Evolutionary conservation across 2,329 filamentous ascomycete species (phyloP).

Genomic region (Dothiorella sarmentorum): DNA sequence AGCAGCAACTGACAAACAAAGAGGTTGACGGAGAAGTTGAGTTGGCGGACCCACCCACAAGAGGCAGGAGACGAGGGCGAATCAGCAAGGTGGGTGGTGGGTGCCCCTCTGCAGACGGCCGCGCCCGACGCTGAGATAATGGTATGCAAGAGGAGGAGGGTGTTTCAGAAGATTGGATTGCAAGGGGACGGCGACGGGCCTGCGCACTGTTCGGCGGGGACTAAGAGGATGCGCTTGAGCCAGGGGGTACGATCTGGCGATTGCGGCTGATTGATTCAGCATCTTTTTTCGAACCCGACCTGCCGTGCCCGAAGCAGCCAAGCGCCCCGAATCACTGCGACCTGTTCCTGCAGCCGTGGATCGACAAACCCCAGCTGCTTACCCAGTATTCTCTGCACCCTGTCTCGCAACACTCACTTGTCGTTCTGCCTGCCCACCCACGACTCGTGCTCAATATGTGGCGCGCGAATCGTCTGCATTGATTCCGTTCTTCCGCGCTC

Average conservation of each 20-base stretch:
- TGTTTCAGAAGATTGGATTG: slow-evolving; percentile 10
- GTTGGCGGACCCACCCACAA: slow-evolving; percentile 10
- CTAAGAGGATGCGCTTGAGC: not conserved
- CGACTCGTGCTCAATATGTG: not conserved
- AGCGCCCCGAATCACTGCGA: too few species aligned
- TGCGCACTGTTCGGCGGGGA: slow-evolving; percentile 5
- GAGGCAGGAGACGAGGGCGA: slow-evolving; percentile 5
- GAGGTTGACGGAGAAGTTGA: slow-evolving; percentile 11
- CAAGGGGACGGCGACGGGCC: slow-evolving; percentile 2
- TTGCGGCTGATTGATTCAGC: not conserved
- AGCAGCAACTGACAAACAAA: slow-evolving; percentile 16
- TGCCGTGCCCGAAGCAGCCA: not conserved
- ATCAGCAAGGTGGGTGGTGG: slow-evolving; percentile 9
- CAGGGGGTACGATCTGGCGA: slow-evolving; percentile 1
- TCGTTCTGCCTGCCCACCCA: too few species aligned
- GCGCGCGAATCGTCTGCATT: not conserved
- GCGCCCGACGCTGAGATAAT: slow-evolving; percentile 6
- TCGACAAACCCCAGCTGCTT: too few species aligned
- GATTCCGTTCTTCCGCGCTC: not conserved
- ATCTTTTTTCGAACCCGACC: too few species aligned
- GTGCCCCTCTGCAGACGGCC: slow-evolving; percentile 11
- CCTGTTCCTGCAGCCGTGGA: too few species aligned
- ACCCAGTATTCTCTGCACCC: too few species aligned
- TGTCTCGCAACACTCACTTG: too few species aligned
- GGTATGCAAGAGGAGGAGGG: slow-evolving; percentile 10